phyloP scores from a whole-genome alignment of 2,329 filamentous ascomycete species.

The Xylaria sp. region DNA sequence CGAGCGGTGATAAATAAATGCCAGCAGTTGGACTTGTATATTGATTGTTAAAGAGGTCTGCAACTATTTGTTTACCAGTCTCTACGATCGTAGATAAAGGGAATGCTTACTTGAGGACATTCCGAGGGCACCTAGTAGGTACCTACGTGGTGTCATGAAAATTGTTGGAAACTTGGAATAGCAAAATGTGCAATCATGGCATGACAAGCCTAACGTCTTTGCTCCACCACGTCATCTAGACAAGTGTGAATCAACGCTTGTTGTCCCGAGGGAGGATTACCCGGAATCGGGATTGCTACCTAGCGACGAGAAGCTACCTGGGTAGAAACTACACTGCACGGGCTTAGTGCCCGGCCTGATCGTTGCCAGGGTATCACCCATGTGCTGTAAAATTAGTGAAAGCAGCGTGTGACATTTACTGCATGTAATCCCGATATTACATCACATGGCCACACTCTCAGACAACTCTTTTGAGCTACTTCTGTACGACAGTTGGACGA shows the following conservation, averaged over 20 bases:
- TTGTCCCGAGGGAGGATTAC: slow-evolving; percentile 1
- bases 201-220: neutral
- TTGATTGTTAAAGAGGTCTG: neutral
- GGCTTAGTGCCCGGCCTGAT: neutral
- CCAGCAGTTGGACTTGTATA: neutral
- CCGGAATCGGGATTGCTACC: slow-evolving; percentile 5
- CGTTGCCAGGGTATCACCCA: neutral
- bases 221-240: slow-evolving; percentile 18
- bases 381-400: neutral
- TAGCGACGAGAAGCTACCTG: neutral
- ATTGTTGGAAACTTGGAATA: neutral
- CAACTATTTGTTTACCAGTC: neutral
- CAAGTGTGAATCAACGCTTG: slow-evolving; percentile 4
- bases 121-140: neutral
- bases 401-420: slow-evolving; percentile 5
- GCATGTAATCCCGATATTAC: slow-evolving; percentile 23
- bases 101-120: neutral
- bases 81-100: neutral
- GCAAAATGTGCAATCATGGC: neutral
- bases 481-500: neutral
- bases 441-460: slow-evolving; percentile 3
- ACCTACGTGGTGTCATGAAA: neutral
- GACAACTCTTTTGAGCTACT: neutral
- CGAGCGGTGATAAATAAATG: neutral
- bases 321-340: neutral